Base-by-base conservation (phyloP, 2,329 filamentous ascomycete genomes). In the Alternaria arborescens region DNA sequence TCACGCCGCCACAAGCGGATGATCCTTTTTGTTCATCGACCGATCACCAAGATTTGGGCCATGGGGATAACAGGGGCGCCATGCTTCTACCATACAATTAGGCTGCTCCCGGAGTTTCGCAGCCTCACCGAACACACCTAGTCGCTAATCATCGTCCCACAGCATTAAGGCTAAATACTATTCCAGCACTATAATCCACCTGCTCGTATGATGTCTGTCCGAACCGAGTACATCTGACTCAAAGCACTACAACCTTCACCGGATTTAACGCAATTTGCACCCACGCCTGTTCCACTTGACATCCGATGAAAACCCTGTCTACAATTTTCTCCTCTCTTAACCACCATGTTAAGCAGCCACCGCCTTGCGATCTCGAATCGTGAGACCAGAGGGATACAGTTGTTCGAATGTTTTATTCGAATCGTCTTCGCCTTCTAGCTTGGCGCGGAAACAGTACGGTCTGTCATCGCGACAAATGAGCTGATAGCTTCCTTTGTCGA, bases 281-380 rank as follows among this genome's bases (percentile, higher is more conserved):
- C 1, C 44, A 48, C n/a, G n/a, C n/a, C 8, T 20, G 8, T 40
- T 18, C n/a, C 5, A 40, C 18, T 20, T 40, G 38, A 40, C 38
- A 10, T n/a, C 10, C n/a, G 4, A 40, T 40, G 8, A 8, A 40
- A 20, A 40, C 10, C 7, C 4, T 10, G 8, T 20, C n/a, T 40
- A 40, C 38, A 11, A 11, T 40, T 4, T 20, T 20, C n/a, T 20
- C 38, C 14, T 3, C 34, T 12, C 24, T 18, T 16, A 32, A 40
- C 4, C 18, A 11, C 68, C 0, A 78, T 66, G 2, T 79, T 74
- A 26, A 83, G 69, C 1, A 78, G 66, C 0, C 66, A 58, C 38
- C 78, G 76, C n/a, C 80, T 77, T 0, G 70, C 75, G 52, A 73
- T 76, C 24, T 85, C 83, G 22, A 85, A 64, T 51, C 7, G 47